Percentiles rank a stretch among this genome's conserved stretches.
Evolutionary conservation across 805 yeast species (phyloP).

Genomic region (Candida alai): DNA sequence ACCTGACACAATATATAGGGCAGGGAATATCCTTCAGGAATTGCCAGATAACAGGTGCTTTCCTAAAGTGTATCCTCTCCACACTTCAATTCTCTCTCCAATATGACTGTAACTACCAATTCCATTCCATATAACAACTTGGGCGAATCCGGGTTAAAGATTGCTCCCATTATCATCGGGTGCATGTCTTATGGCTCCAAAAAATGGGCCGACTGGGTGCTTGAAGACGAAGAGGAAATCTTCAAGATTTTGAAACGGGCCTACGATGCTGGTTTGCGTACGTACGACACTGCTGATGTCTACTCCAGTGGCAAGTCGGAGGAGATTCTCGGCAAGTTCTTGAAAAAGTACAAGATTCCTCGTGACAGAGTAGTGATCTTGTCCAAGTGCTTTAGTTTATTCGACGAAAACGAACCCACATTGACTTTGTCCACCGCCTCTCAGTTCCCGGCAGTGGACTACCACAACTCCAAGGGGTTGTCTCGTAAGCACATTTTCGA

Average conservation of each 20-base stretch:
- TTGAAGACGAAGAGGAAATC: slow-evolving; percentile 24
- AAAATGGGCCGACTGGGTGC: slow-evolving; percentile 34
- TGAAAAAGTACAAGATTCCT: slow-evolving; percentile 18
- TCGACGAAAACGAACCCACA: slow-evolving; percentile 7
- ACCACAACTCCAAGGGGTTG: slow-evolving; percentile 34
- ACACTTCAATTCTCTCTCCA: too few relatives aligned
- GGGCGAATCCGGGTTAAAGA: slow-evolving; percentile 47
- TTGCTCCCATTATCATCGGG: slow-evolving; percentile 49
- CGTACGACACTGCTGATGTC: slow-evolving; percentile 22
- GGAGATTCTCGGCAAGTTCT: slow-evolving; percentile 16
- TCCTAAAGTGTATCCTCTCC: too few relatives aligned
- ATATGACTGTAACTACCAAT: too few relatives aligned
- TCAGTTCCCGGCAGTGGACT: slow-evolving; percentile 9
- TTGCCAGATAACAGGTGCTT: too few relatives aligned
- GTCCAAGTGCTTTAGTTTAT: slow-evolving; percentile 14
- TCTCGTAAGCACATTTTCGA: slow-evolving; percentile 43
- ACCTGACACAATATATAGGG: too few relatives aligned
- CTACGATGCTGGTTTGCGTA: slow-evolving; percentile 20
- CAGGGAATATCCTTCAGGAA: too few relatives aligned
- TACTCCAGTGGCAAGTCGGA: slow-evolving; percentile 21
- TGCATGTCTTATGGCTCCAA: slow-evolving; percentile 48
- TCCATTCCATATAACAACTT: slow-evolving; percentile 7
- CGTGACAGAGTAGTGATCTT: slow-evolving; percentile 20
- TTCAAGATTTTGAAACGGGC: slow-evolving; percentile 22
- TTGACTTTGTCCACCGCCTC: slow-evolving; percentile 1